Conservation (phyloP, 805 yeast species). For the Cyberlindnera sargentensis region DNA sequence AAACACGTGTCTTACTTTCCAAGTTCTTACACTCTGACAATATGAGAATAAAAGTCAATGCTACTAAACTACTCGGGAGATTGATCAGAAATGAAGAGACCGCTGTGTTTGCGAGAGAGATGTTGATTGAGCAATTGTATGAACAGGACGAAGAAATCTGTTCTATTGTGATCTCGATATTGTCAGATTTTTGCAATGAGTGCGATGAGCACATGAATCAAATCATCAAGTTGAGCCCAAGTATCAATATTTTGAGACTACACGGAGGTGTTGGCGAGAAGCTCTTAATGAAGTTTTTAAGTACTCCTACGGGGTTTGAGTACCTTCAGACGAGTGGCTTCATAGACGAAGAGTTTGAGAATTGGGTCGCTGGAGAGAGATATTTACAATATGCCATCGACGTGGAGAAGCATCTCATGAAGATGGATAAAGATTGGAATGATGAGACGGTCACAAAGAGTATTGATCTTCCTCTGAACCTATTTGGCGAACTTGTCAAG, state of each 20-base stretch:
- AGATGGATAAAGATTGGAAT: slow-evolving; percentile 16
- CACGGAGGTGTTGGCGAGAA: slow-evolving; percentile 34
- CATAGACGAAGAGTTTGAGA: slow-evolving; percentile 56
- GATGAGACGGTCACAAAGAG: slow-evolving; percentile 3
- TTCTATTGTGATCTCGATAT: slow-evolving; percentile 44
- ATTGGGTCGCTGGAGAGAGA: slow-evolving; percentile 51
- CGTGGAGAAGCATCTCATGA: slow-evolving; percentile 35
- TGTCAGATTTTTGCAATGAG: slow-evolving; percentile 46
- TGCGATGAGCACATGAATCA: slow-evolving; percentile 43
- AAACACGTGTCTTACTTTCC: slow-evolving; percentile 56
- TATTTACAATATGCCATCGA: slow-evolving; percentile 38
- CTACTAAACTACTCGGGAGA: slow-evolving; percentile 46
- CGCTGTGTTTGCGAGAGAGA: slow-evolving; percentile 33
- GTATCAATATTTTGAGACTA: slow-evolving; percentile 29
- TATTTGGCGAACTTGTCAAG: slow-evolving; percentile 72
- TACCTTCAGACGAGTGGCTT: slow-evolving; percentile 53
- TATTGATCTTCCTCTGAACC: slow-evolving; percentile 47
- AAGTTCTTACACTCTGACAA: slow-evolving; percentile 57
- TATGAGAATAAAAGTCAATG: slow-evolving; percentile 42
- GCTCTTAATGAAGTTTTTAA: slow-evolving; percentile 55
- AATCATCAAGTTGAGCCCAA: slow-evolving; percentile 50
- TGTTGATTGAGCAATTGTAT: slow-evolving; percentile 61
- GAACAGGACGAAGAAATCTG: slow-evolving; percentile 55
- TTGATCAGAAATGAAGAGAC: slow-evolving; percentile 35
- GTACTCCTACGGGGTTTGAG: slow-evolving; percentile 62